Conservation (phyloP, 495 filamentous ascomycete genomes). For the Platismatia glauca region DNA sequence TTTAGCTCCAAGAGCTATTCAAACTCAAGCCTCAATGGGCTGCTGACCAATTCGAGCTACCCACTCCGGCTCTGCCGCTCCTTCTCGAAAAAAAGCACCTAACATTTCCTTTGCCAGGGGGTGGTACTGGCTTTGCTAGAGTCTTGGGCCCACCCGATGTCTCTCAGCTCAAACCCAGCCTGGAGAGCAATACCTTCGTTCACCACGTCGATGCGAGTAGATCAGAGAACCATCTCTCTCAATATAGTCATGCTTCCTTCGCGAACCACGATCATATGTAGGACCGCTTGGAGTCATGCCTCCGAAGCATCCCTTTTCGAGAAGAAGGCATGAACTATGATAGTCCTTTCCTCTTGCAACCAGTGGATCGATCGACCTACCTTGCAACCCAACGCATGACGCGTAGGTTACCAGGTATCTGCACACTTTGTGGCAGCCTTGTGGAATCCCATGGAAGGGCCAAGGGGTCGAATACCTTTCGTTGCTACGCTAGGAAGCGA, state of each 20-base stretch:
- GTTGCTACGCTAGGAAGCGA: background rate
- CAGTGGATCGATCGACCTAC: slow-evolving; percentile 9
- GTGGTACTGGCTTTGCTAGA: background rate
- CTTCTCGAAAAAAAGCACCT: background rate
- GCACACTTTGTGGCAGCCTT: slow-evolving; percentile 13
- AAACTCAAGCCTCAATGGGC: background rate
- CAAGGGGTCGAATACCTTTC: slow-evolving; percentile 14
- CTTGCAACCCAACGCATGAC: slow-evolving; percentile 20
- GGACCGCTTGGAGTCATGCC: slow-evolving; percentile 26
- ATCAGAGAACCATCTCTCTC: background rate
- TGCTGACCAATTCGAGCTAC: background rate
- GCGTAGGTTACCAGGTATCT: slow-evolving; percentile 11
- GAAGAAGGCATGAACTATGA: slow-evolving; percentile 27
- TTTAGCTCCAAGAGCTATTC: background rate
- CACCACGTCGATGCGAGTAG: no score
- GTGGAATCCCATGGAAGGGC: slow-evolving; percentile 9
- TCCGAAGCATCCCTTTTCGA: slow-evolving; percentile 3
- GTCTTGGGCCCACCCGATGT: slow-evolving; percentile 33
- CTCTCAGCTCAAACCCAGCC: slow-evolving; percentile 27
- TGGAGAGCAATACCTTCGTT: slow-evolving; percentile 30
- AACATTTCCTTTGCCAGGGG: background rate
- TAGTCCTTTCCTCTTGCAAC: slow-evolving; percentile 24
- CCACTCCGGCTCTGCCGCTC: background rate
- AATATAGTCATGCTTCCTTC: background rate
- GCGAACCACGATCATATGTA: slow-evolving; percentile 3